Evolutionary conservation across 2,329 filamentous ascomycete species (phyloP), one percentile per base, ranked within the genome.

Genomic region (Aphanocladium album): DNA sequence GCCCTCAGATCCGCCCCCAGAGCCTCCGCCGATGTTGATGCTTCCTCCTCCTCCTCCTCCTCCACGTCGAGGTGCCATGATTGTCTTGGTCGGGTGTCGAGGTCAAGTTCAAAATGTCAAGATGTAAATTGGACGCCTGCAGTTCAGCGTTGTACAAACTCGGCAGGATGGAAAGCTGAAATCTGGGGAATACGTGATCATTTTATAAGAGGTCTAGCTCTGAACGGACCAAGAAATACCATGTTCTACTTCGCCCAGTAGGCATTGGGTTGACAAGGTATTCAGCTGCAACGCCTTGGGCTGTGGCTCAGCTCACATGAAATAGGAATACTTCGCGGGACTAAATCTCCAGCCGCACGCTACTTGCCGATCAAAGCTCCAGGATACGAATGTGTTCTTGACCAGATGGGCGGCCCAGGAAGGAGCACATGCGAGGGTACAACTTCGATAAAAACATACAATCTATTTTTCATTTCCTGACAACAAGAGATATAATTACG

Each of bases 41-140:
- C 53, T n/a, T 41, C 53, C 53, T 19, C 53, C 53, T n/a, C n/a
- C n/a, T n/a, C n/a, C n/a, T n/a, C n/a, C 27, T 41, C 53, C 53
- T 19, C 53, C 53, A 16, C 53, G 53, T 37, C 53, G 41, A 8
- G 53, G 53, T 35, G 53, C 53, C 53, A 56, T 56, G 53, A 9
- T 30, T 30, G n/a, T n/a, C n/a, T n/a, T n/a, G n/a, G n/a, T n/a
- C n/a, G n/a, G 5, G 30, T 30, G 9, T 30, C 30, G 30, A 9
- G 30, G 5, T 30, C 30, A 30, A 5, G 30, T 30, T 5, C 9
- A 9, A 30, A 30, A 30, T 5, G 30, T 30, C 5, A 5, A 30
- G 30, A n/a, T n/a, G n/a, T n/a, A n/a, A 9, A 30, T 30, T 30
- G 30, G 30, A 30, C 5, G 9, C 30, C 9, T 30, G 30, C 30